These are phyloP conservation scores for Triticum turgidum DNA, from an alignment of 176 grass and related monocot genomes.

Conservation along the genomic window DNA sequence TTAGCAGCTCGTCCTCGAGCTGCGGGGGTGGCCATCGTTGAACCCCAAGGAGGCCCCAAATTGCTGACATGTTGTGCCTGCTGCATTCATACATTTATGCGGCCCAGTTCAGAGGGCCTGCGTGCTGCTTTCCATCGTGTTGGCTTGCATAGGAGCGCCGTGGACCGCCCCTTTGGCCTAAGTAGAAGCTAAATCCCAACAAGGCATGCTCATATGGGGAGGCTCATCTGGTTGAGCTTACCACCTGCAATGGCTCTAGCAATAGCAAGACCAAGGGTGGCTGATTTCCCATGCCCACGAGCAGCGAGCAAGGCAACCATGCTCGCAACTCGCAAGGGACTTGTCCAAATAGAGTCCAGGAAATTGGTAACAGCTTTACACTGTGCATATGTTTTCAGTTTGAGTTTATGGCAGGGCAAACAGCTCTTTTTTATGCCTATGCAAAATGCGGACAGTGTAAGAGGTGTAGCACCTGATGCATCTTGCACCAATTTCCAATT, in stretches of 20 bases:
- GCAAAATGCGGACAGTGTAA: background rate
- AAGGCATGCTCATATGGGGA: background rate
- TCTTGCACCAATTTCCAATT: conserved; percentile 90
- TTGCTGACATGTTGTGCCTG: background rate
- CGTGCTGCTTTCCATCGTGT: background rate
- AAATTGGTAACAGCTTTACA: conserved; percentile 80
- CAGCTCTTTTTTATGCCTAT: background rate
- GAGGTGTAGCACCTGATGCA: conserved; percentile 68
- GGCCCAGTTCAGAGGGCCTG: background rate
- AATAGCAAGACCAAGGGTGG: conserved; percentile 89
- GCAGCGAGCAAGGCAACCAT: conserved; percentile 83
- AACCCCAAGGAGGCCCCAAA: background rate
- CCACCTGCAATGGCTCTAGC: conserved; percentile 92
- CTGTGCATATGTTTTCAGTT: conserved; percentile 39
- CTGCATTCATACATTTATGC: background rate
- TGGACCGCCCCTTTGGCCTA: background rate
- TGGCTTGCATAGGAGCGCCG: background rate
- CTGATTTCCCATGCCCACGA: conserved; percentile 93
- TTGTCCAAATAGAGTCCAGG: conserved; percentile 93
- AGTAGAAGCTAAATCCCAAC: conserved; percentile 3
- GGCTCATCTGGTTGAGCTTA: conserved; percentile 24
- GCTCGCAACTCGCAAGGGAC: conserved; percentile 62
- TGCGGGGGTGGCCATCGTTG: background rate
- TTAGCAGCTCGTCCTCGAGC: background rate
- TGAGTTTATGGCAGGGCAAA: background rate